phyloP scores from a whole-genome alignment of 169 alveolate species.

The Amoebophrya sp. region DNA sequence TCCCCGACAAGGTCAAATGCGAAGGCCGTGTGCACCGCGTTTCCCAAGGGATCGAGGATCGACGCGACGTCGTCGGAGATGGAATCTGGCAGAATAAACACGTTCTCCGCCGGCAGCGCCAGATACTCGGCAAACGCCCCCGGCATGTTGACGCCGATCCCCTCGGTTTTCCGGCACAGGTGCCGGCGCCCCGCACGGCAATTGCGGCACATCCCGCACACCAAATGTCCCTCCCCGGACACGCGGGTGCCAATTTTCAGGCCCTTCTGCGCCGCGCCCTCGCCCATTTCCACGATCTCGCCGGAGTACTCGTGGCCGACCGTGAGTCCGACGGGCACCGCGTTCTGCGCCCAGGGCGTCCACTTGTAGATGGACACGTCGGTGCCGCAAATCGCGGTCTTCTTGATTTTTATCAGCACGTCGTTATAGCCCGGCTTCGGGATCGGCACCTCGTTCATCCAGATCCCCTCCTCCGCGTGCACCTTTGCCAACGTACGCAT shows the following conservation, averaged over 20 bases:
- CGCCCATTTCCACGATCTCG: conserved; percentile 2
- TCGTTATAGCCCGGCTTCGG: background rate
- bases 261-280: background rate
- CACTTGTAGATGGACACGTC: conserved; percentile 2
- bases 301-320: conserved; percentile 10
- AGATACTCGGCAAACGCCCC: background rate
- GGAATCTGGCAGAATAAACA: background rate
- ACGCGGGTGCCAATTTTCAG: background rate
- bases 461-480: background rate
- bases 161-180: background rate
- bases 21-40: conserved; percentile 5
- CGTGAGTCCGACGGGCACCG: background rate
- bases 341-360: background rate
- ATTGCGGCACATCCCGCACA: background rate
- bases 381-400: conserved; percentile 18
- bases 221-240: background rate
- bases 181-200: conserved; percentile 15
- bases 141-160: background rate
- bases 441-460: conserved; percentile 4
- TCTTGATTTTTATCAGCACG: background rate
- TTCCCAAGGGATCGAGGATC: background rate
- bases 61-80: background rate
- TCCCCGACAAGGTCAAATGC: background rate
- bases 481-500: background rate
- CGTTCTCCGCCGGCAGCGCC: background rate